phyloP scores from a whole-genome alignment of 2,329 filamentous ascomycete genomes.

The Exophiala mesophila region DNA sequence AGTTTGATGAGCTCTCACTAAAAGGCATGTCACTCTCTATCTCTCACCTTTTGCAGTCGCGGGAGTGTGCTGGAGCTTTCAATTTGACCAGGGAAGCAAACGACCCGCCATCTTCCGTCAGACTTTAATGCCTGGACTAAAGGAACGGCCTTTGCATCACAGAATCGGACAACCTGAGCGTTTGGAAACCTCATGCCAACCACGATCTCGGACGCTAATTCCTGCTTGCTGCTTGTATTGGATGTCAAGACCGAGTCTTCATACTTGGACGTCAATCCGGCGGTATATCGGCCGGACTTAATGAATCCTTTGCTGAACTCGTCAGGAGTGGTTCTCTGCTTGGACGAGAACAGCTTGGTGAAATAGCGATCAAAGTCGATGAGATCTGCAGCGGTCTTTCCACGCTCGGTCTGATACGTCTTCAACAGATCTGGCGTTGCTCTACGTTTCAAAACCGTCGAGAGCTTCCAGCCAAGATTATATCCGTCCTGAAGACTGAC shows the following conservation, averaged over 20 bases:
- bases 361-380: constrained; percentile 58
- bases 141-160: constrained; percentile 55
- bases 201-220: constrained; percentile 34
- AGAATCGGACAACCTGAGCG: constrained; percentile 55
- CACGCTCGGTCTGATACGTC: constrained; percentile 52
- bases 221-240: constrained; percentile 31
- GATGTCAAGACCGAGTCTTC: constrained; percentile 46
- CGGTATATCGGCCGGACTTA: constrained; percentile 55
- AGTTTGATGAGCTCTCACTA: background rate
- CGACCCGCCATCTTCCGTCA: constrained; percentile 49
- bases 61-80: constrained; percentile 22
- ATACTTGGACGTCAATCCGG: constrained; percentile 56
- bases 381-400: constrained; percentile 51
- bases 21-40: background rate
- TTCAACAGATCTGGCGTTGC: constrained; percentile 42
- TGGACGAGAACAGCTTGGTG: constrained; percentile 47
- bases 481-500: constrained; percentile 54
- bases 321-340: constrained; percentile 36
- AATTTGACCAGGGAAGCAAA: constrained; percentile 48
- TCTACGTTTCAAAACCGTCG: constrained; percentile 43
- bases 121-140: constrained; percentile 47
- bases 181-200: constrained; percentile 50
- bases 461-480: constrained; percentile 59
- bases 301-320: constrained; percentile 56
- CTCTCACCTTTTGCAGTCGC: constrained; percentile 38